Evolutionary conservation across 2,329 filamentous ascomycete species (phyloP).

Genomic region (Fusarium scirpi): DNA sequence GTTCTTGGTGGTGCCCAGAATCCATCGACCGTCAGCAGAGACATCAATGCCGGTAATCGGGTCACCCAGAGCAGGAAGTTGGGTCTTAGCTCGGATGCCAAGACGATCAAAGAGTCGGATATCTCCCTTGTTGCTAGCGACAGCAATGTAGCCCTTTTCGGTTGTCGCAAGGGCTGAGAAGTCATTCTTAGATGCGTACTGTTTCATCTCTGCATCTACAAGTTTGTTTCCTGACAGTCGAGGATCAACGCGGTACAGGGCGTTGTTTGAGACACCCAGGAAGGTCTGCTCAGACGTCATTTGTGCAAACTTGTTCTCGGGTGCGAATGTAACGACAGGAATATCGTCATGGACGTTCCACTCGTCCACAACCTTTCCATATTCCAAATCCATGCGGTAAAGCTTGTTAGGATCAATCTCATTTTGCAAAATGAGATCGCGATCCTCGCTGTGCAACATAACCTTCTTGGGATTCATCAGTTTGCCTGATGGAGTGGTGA

Average conservation of each 20-base stretch:
- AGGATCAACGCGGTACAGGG: slow-evolving; percentile 92
- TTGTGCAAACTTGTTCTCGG: slow-evolving; percentile 97
- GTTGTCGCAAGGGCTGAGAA: slow-evolving; percentile 96
- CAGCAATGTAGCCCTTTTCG: slow-evolving; percentile 95
- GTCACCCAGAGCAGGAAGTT: slow-evolving; percentile 94
- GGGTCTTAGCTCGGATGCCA: slow-evolving; percentile 97
- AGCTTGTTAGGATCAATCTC: slow-evolving; percentile 86
- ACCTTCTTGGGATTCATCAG: slow-evolving; percentile 96
- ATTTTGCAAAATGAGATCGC: slow-evolving; percentile 90
- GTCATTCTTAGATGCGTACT: slow-evolving; percentile 96
- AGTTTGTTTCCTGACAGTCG: slow-evolving; percentile 91
- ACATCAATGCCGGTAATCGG: slow-evolving; percentile 95
- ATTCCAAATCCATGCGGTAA: slow-evolving; percentile 97
- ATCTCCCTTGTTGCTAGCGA: slow-evolving; percentile 97
- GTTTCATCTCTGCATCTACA: slow-evolving; percentile 92
- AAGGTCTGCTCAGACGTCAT: slow-evolving; percentile 97
- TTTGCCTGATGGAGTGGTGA: slow-evolving; percentile 87
- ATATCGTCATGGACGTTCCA: slow-evolving; percentile 99
- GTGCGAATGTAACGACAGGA: slow-evolving; percentile 88
- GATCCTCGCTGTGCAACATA: slow-evolving; percentile 93
- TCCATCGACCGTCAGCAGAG: slow-evolving; percentile 94
- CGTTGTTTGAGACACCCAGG: slow-evolving; percentile 91
- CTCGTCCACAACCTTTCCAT: slow-evolving; percentile 97
- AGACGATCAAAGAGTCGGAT: slow-evolving; percentile 96
- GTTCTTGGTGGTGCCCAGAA: slow-evolving; percentile 92